Evolutionary conservation across 148 eudicot species (phyloP).

Genomic region (Vaccinium corymbosum): DNA sequence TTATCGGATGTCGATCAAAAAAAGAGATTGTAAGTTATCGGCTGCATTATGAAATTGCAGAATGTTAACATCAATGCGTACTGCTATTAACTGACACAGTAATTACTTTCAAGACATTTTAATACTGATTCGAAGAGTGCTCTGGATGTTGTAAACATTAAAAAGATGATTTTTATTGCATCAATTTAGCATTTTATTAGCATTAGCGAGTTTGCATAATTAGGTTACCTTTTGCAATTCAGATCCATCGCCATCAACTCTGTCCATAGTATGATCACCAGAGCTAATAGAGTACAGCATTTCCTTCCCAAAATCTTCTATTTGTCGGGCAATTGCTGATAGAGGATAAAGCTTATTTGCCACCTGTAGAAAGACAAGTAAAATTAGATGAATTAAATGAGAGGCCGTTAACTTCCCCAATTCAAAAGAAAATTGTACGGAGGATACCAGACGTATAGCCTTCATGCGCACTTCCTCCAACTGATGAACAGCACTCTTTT

Average conservation of each 20-base stretch:
- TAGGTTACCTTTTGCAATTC: conserved; percentile 54
- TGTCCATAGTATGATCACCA: conserved; percentile 29
- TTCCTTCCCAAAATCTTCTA: conserved; percentile 88
- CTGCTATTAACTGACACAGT: not conserved
- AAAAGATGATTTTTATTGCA: not conserved
- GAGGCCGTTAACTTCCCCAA: conserved; percentile 1
- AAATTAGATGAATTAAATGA: conserved; percentile 11
- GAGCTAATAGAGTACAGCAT: conserved; percentile 54
- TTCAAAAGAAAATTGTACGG: conserved; percentile 14
- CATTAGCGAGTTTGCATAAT: conserved; percentile 3
- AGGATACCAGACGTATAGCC: conserved; percentile 94
- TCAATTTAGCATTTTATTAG: not conserved
- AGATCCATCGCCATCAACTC: conserved; percentile 36
- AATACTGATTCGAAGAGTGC: not conserved
- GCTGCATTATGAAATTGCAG: not conserved
- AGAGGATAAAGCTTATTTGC: conserved; percentile 93
- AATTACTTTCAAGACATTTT: not conserved
- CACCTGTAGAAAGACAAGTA: conserved; percentile 47
- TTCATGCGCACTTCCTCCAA: conserved; percentile 96
- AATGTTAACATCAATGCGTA: not conserved
- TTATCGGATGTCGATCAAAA: not conserved
- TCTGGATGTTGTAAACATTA: not conserved
- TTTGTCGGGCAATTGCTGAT: conserved; percentile 54
- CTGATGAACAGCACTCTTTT: conserved; percentile 91
- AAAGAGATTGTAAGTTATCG: not conserved